Conservation (phyloP, 1,284 basidiomycete genomes). For the Quambalaria eucalypti region DNA sequence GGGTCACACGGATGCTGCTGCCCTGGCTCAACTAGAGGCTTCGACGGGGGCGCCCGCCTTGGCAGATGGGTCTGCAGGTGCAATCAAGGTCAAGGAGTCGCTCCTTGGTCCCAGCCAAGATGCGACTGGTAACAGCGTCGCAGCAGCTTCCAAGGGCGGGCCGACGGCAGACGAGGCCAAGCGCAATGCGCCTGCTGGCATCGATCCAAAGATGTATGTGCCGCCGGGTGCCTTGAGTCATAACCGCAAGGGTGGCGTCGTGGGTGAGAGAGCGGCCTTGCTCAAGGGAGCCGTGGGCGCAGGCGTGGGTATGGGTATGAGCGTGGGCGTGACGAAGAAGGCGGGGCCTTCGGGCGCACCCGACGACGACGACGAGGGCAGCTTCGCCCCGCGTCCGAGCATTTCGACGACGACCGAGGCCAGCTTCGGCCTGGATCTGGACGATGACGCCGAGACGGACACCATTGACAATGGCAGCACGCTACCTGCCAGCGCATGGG, state of each 20-base stretch:
- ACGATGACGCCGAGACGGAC: conserved; percentile 15
- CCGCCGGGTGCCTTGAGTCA: conserved; percentile 7
- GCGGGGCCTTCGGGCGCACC: background rate
- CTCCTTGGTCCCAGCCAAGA: too few species aligned
- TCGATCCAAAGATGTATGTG: conserved; percentile 12
- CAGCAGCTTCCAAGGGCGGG: too few species aligned
- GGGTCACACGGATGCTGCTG: too few species aligned
- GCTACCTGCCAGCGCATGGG: conserved; percentile 34
- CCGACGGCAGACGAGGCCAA: too few species aligned
- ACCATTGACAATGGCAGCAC: conserved; percentile 16
- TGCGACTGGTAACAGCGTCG: too few species aligned
- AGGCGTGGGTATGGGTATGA: background rate
- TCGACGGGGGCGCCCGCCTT: too few species aligned
- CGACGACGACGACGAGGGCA: background rate
- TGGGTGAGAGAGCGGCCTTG: too few species aligned
- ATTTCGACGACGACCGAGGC: background rate
- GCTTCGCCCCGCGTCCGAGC: conserved; percentile 3
- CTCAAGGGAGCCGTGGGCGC: background rate
- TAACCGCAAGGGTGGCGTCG: conserved; percentile 6
- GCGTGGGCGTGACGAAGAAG: background rate
- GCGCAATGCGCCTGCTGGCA: too few species aligned
- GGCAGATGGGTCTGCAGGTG: too few species aligned
- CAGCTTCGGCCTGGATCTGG: conserved; percentile 6
- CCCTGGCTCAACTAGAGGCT: too few species aligned
- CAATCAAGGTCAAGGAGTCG: too few species aligned